phyloP scores from a whole-genome alignment of 257 asterid species.

The Voacanga thouarsii region DNA sequence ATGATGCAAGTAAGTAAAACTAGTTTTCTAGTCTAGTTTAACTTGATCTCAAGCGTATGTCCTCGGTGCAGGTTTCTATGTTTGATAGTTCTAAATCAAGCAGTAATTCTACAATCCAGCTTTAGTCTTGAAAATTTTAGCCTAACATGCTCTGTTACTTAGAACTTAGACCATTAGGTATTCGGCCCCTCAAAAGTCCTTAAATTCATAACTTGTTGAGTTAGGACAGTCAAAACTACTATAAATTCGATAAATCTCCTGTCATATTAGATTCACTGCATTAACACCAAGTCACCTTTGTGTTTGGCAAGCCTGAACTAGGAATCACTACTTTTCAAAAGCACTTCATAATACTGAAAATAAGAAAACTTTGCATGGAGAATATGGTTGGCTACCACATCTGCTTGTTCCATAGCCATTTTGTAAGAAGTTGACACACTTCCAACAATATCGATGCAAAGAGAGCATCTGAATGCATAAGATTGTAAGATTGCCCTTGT shows the following conservation, averaged over 20 bases:
- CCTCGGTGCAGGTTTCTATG: slow-evolving; percentile 14
- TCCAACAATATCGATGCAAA: not conserved
- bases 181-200: not conserved
- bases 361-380: not conserved
- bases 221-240: not conserved
- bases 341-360: not conserved
- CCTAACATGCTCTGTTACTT: not conserved
- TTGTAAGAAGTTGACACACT: not conserved
- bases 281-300: not conserved
- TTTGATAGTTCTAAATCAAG: no score
- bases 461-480: not conserved
- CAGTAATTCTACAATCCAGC: no score
- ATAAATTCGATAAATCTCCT: not conserved
- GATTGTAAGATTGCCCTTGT: not conserved
- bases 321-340: not conserved
- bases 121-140: no score
- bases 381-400: not conserved
- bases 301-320: not conserved
- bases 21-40: not conserved
- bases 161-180: not conserved
- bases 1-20: slow-evolving; percentile 87
- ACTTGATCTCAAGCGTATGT: not conserved
- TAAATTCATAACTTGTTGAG: not conserved
- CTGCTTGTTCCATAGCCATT: not conserved
- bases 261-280: not conserved